phyloP scores from a whole-genome alignment of 176 grass and related monocot genomes.

The Musa itinerans region DNA sequence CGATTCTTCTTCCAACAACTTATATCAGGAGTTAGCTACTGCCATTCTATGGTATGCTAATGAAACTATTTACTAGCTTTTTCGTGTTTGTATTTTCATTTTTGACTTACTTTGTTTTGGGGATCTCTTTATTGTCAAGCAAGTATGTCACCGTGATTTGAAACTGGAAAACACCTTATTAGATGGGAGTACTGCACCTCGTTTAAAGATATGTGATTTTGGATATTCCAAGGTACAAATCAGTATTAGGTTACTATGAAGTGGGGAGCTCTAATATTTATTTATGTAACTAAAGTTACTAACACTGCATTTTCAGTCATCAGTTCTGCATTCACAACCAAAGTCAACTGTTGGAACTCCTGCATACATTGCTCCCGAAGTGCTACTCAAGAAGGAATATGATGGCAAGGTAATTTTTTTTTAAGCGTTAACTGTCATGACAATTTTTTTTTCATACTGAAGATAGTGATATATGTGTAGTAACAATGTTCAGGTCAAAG shows the following conservation, averaged over 20 bases:
- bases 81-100: slow-evolving; percentile 15
- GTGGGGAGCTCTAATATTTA: not conserved
- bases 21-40: slow-evolving; percentile 96
- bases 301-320: slow-evolving; percentile 36
- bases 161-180: slow-evolving; percentile 93
- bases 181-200: slow-evolving; percentile 81
- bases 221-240: slow-evolving; percentile 87
- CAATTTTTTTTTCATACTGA: not conserved
- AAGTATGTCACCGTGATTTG: slow-evolving; percentile 99
- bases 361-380: slow-evolving; percentile 73
- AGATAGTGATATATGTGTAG: no score
- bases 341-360: slow-evolving; percentile 72
- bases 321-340: slow-evolving; percentile 65
- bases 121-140: slow-evolving; percentile 63
- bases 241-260: not conserved
- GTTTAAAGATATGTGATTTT: slow-evolving; percentile 96
- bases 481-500: slow-evolving; percentile 35
- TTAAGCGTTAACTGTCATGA: not conserved
- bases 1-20: slow-evolving; percentile 97
- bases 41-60: slow-evolving; percentile 84
- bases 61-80: not conserved
- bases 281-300: not conserved
- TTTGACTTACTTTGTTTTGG: not conserved
- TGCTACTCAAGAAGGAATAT: slow-evolving; percentile 49
- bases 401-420: slow-evolving; percentile 58